phyloP scores from a whole-genome alignment of 208 protist species.

The Naegleria gruberi region DNA sequence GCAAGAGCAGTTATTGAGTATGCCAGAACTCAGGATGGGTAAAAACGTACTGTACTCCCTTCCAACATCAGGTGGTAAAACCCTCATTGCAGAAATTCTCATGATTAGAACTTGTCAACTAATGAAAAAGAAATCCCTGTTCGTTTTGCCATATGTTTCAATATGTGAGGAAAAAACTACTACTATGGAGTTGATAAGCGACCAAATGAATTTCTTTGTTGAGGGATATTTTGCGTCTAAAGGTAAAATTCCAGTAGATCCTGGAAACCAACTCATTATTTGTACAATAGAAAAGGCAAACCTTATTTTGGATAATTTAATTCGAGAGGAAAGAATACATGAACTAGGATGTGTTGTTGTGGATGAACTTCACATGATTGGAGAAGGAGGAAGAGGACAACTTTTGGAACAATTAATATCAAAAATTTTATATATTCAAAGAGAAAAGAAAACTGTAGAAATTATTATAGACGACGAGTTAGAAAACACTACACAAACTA shows the following conservation, averaged over 20 bases:
- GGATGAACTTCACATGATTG: constrained; percentile 89
- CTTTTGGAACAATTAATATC: neutral
- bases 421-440: neutral
- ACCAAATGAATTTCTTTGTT: constrained; percentile 58
- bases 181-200: constrained; percentile 49
- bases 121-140: constrained; percentile 48
- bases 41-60: constrained; percentile 73
- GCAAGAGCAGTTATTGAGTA: constrained; percentile 64
- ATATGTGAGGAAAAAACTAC: constrained; percentile 74
- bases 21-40: constrained; percentile 23
- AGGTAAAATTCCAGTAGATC: constrained; percentile 55
- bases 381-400: constrained; percentile 69
- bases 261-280: constrained; percentile 52
- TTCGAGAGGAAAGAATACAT: constrained; percentile 51
- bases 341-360: constrained; percentile 73
- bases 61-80: constrained; percentile 81
- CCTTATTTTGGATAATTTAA: constrained; percentile 66
- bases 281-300: constrained; percentile 89
- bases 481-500: neutral
- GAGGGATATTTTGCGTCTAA: constrained; percentile 64
- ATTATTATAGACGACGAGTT: neutral
- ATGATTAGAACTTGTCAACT: constrained; percentile 57
- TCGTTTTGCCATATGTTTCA: constrained; percentile 80
- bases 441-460: neutral
- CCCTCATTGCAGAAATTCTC: constrained; percentile 79